Conservation (phyloP, 495 filamentous ascomycete species). For the Amniculicola lignicola region DNA sequence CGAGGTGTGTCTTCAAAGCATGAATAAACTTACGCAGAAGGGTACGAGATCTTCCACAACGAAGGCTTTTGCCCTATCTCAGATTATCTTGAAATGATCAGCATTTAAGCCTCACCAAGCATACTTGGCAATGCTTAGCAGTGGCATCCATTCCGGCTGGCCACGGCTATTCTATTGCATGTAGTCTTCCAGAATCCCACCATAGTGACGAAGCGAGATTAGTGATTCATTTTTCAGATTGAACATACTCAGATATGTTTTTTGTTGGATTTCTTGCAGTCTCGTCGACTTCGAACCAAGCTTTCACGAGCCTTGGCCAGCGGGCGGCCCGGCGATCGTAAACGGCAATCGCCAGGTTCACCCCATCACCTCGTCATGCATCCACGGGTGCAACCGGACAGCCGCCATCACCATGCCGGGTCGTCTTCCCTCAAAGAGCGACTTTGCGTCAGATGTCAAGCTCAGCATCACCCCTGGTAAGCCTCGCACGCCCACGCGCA, state of each 20-base stretch:
- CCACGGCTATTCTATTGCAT: too few relatives aligned
- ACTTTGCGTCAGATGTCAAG: conserved; percentile 52
- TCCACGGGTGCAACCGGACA: neutral
- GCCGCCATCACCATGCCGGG: conserved; percentile 33
- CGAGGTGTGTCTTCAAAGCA: neutral
- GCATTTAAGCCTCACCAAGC: conserved; percentile 9
- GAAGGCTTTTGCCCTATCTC: too few relatives aligned
- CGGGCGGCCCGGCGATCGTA: conserved; percentile 39
- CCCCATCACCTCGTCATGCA: neutral
- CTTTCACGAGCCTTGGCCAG: neutral
- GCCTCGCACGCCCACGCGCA: neutral
- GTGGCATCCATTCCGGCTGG: neutral
- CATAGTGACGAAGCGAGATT: too few relatives aligned
- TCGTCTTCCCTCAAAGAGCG: conserved; percentile 42
- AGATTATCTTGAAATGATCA: too few relatives aligned
- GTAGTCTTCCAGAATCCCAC: too few relatives aligned
- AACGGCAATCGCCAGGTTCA: conserved; percentile 7
- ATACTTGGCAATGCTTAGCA: neutral
- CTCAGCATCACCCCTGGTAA: conserved; percentile 47
- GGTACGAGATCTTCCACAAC: too few relatives aligned
- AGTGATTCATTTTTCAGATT: too few relatives aligned
- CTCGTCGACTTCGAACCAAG: too few relatives aligned
- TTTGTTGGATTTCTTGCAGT: too few relatives aligned
- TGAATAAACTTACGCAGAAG: neutral
- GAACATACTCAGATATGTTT: too few relatives aligned